Evolutionary conservation across 2,329 filamentous ascomycete genomes (phyloP).

Genomic region (Penicillium paneum): DNA sequence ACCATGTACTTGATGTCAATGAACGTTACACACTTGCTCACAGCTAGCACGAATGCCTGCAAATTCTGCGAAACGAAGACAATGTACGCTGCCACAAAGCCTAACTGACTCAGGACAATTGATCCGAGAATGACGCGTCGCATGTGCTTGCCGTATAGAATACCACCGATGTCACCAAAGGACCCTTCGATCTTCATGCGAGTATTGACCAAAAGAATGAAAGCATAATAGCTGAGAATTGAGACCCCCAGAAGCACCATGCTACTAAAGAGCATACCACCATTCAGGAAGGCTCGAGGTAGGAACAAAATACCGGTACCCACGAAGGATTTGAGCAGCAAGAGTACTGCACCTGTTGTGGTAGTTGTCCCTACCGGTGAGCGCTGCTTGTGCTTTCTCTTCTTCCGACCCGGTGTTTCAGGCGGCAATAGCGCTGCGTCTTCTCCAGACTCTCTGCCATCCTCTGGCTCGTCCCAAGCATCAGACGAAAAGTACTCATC

Average conservation of each 20-base stretch:
- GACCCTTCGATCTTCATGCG: slow-evolving; percentile 85
- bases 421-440: slow-evolving; percentile 75
- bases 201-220: slow-evolving; percentile 86
- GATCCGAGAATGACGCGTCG: slow-evolving; percentile 81
- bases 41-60: slow-evolving; percentile 89
- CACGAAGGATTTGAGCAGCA: slow-evolving; percentile 95
- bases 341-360: slow-evolving; percentile 72
- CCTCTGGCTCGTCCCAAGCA: slow-evolving; percentile 55
- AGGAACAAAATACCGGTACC: slow-evolving; percentile 94
- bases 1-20: slow-evolving; percentile 90
- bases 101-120: slow-evolving; percentile 92
- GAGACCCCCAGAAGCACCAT: slow-evolving; percentile 83
- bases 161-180: slow-evolving; percentile 93
- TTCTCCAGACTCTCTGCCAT: slow-evolving; percentile 76
- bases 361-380: slow-evolving; percentile 72
- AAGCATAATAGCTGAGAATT: slow-evolving; percentile 90
- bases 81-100: slow-evolving; percentile 92
- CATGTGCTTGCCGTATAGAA: slow-evolving; percentile 89
- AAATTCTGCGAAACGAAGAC: slow-evolving; percentile 96
- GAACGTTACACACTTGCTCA: slow-evolving; percentile 78
- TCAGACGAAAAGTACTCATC: slow-evolving; percentile 91
- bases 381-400: slow-evolving; percentile 72
- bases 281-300: slow-evolving; percentile 88
- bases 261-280: slow-evolving; percentile 96
- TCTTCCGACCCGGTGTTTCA: slow-evolving; percentile 65